These are phyloP conservation scores for Fusarium falciforme DNA, from an alignment of 2,329 filamentous ascomycete genomes.

Conservation along the genomic window DNA sequence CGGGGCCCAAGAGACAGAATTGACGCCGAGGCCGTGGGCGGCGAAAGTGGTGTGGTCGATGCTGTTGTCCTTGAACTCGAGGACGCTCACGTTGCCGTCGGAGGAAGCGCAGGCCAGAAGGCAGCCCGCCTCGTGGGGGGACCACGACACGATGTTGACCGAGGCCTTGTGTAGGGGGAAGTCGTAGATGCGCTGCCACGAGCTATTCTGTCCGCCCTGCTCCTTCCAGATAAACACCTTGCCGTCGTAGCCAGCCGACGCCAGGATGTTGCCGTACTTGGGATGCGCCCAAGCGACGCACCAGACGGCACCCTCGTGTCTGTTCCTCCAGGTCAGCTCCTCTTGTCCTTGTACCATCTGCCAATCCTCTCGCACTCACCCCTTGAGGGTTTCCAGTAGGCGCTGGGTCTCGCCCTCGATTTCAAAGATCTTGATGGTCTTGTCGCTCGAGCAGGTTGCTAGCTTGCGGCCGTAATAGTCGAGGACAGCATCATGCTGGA, in stretches of 20 bases:
- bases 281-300: slow-evolving; percentile 98
- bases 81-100: slow-evolving; percentile 91
- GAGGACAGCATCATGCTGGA: slow-evolving; percentile 93
- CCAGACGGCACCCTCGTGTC: slow-evolving; percentile 98
- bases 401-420: slow-evolving; percentile 93
- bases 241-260: slow-evolving; percentile 94
- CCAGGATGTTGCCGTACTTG: slow-evolving; percentile 98
- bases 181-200: slow-evolving; percentile 90
- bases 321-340: slow-evolving; percentile 51
- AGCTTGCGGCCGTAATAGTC: slow-evolving; percentile 98
- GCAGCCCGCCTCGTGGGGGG: slow-evolving; percentile 95
- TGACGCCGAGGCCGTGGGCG: slow-evolving; percentile 93
- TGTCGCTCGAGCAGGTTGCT: slow-evolving; percentile 97
- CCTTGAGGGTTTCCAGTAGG: slow-evolving; percentile 92
- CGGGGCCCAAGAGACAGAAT: slow-evolving; percentile 95
- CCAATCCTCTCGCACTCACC: slow-evolving; percentile 64
- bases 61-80: slow-evolving; percentile 96
- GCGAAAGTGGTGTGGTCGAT: slow-evolving; percentile 92
- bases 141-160: slow-evolving; percentile 97
- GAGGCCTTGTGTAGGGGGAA: slow-evolving; percentile 94
- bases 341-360: neutral
- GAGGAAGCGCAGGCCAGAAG: slow-evolving; percentile 94
- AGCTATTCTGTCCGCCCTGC: slow-evolving; percentile 66
- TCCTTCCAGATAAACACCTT: slow-evolving; percentile 99
- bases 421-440: slow-evolving; percentile 99